Evolutionary conservation across 805 yeast genomes (phyloP), one percentile per base, ranked within the genome.

Genomic region (Kazachstania kunashirensis): DNA sequence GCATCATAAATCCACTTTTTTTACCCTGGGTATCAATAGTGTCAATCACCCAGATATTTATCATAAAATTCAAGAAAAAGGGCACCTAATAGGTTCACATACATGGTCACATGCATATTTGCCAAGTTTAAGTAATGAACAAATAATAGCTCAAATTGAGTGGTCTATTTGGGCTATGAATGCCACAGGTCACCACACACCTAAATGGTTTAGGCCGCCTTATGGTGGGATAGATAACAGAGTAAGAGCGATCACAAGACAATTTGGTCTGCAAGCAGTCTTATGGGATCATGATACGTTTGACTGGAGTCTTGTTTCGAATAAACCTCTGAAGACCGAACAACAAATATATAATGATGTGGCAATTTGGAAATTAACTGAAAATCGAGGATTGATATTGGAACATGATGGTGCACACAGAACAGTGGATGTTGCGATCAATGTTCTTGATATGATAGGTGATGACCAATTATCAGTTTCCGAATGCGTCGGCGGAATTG

Each of bases 141-240:
- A 84, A 43, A 75, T 89, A 14, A 76, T 82, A 38, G 95, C 96
- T 0, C 95, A 89, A 55, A 62, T 89, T 26, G 79, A 88, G 58
- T 89, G 98, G 98, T 78, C 94, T 2, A 76, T 85, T 23, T 89
- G 96, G 96, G 96, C 96, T 5, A 84, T 88, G 86, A 88, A 89
- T 62, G 96, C 96, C 1, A 86, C 96, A 0, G 83, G 84, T 0
- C 67, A 77, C 19, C 88, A 86, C 50, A 55, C 83, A 8, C 98
- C 98, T 6, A 80, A 79, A 51, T 89, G 89, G 83, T 89, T 83
- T 57, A 71, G 98, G 47, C 98, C 98, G 0, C 98, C 98, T 1
- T 89, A 84, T 54, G 98, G 97, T 1, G 96, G 95, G 0, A 68
- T 84, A 24, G 98, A 89, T 61, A 79, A 86, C 55, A 65, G 97